A percentile compares a stretch with the other conserved stretches of the same genome.
These are phyloP conservation scores for Neocucurbitaria cava DNA, from an alignment of 2,329 filamentous ascomycete genomes.

Conservation along the genomic window DNA sequence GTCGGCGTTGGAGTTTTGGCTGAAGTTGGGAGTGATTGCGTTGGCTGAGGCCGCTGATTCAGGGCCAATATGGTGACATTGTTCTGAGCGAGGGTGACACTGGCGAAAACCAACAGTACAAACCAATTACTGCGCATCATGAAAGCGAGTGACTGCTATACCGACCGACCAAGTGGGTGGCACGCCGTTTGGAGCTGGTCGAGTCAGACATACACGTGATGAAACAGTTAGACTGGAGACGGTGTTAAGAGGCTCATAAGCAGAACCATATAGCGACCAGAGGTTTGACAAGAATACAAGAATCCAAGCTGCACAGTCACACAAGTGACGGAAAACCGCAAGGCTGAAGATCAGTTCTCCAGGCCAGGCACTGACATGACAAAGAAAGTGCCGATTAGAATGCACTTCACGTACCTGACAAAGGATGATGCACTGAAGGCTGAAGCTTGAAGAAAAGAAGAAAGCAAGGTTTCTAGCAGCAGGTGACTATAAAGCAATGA, in stretches of 20 bases:
- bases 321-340: background rate
- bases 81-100: slow-evolving; percentile 27
- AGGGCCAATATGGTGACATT: slow-evolving; percentile 19
- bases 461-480: slow-evolving; percentile 21
- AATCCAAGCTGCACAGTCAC: slow-evolving; percentile 10
- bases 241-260: slow-evolving; percentile 4
- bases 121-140: slow-evolving; percentile 38
- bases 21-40: background rate
- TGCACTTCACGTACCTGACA: slow-evolving; percentile 34
- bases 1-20: background rate
- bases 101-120: slow-evolving; percentile 31
- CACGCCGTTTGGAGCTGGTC: slow-evolving; percentile 28
- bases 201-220: slow-evolving; percentile 32
- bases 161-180: slow-evolving; percentile 35
- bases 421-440: slow-evolving; percentile 34
- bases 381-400: background rate
- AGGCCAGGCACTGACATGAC: background rate
- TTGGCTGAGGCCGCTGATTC: background rate
- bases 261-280: slow-evolving; percentile 16
- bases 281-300: slow-evolving; percentile 17
- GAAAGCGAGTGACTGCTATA: slow-evolving; percentile 37
- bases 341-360: background rate
- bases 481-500: slow-evolving; percentile 37
- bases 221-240: slow-evolving; percentile 8
- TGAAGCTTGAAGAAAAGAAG: slow-evolving; percentile 26